Evolutionary conservation across 257 asterid genomes (phyloP), one percentile per base, ranked within the genome.

Genomic region (Plectranthus barbatus): DNA sequence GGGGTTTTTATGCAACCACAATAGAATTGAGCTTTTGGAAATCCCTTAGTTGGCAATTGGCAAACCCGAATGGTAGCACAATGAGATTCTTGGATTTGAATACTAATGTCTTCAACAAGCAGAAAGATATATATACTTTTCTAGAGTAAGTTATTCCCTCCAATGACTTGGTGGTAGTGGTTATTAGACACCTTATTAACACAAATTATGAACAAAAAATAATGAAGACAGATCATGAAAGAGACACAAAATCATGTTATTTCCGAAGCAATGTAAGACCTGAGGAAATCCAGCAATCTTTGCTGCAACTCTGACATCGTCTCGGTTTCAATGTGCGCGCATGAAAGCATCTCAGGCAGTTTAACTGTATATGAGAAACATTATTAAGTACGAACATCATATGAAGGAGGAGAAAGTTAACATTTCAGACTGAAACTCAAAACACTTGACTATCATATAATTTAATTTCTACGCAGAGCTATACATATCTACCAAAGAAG

Each of bases 301-400:
- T 77, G 82, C 62, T 78, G 85, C 50, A 88, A 73, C 72, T 80
- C 83, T 7, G 63, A 41, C 37, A 76, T 55, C 13, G 86, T 71
- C 37, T 69, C 81, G 56, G 26, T 81, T 56, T 83, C 86, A 60
- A 86, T 82, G 40, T 55, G 72, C 44, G 79, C 69, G 17, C 49
- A 33, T 21, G 77, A 70, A 45, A 83, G 81, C 77, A 84, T 62
- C 72, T 88, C 86, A 0, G 95, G 96, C 70, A 86, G 71, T 76
- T 88, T 88, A 60, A 88, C 95, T 88, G 84, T 41, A 66, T 23
- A 69, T 60, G 69, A 60, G 66, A 58, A 50, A 62, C 48, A 6
- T 21, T n/a, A 40, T 17, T 64, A 14, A 26, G 46, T 36, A 59
- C 20, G 8, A 76, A 50, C 14, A 20, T 15, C 34, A 47, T 29